Evolutionary conservation across 495 filamentous ascomycete genomes (phyloP), one percentile per base, ranked within the genome.

Genomic region (Talaromyces trachyspermus): DNA sequence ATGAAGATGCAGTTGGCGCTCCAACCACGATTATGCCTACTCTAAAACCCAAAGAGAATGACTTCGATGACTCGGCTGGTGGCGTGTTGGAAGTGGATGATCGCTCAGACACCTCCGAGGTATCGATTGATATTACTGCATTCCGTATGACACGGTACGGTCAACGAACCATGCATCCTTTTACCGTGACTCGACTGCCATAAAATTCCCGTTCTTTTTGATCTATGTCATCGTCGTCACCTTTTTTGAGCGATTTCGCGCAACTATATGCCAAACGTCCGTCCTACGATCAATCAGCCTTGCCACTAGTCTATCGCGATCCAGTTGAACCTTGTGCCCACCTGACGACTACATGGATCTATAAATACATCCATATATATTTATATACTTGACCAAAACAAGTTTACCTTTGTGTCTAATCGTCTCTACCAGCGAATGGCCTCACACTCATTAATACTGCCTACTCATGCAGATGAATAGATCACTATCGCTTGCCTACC

Each of bases 121-220:
- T 46, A 9, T 36, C 29, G 11, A 46, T 46, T 25, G 44, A 46
- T 24, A 46, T 46, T 8, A 46, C n/a, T 11, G 44, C 44, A 11
- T 46, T 46, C 44, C 44, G 44, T 6, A 35, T 35, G 44, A 37
- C 44, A 14, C 44, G 44, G 7, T 37, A 46, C 11, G 44, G 44
- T 29, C 42, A 46, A n/a, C 27, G 30, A 19, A 37, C 44, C 12
- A 29, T 44, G 26, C 24, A 29, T 22, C 42, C 42, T 12, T 44
- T 44, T 19, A 44, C n/a, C 5, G 14, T 44, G 10, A 33, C 15
- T 4, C 42, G 42, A 5, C 25, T 11, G 5, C 5, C 14, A 29
- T 29, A 7, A 27, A 11, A 3, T 8, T 18, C 10, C 22, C 11
- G 18, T 6, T 18, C 38, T 24, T 20, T 1, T 20, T 19, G 11